A percentile compares a stretch with the other conserved stretches of the same genome.
Evolutionary conservation across 305 asterid species (phyloP).

Genomic region (Vinca major): DNA sequence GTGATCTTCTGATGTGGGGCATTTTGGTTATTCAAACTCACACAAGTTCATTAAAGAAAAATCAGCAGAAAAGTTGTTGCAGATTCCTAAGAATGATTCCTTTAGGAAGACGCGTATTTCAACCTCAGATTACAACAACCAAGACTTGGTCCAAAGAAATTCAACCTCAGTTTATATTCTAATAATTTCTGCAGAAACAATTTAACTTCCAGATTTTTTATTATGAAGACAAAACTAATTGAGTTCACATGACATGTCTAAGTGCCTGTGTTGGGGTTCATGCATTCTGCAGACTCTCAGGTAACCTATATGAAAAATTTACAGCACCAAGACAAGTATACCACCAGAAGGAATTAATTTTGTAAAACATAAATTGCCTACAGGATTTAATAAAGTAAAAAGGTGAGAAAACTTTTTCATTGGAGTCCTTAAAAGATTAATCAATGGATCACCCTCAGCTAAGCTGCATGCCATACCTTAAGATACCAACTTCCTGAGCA

Average conservation of each 20-base stretch:
- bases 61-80: neutral
- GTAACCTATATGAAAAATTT: neutral
- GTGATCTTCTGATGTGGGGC: neutral
- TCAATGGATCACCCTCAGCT: neutral
- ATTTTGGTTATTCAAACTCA: neutral
- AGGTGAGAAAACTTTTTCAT: neutral
- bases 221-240: neutral
- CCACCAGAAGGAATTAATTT: neutral
- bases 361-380: neutral
- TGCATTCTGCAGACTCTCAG: neutral
- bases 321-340: neutral
- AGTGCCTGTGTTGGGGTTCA: neutral
- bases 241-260: neutral
- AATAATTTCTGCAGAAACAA: neutral
- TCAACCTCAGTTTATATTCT: neutral
- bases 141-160: no score
- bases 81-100: neutral
- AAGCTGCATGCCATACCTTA: constrained; percentile 35
- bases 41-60: neutral
- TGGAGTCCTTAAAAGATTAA: neutral
- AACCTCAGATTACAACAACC: neutral
- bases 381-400: neutral
- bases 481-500: constrained; percentile 67
- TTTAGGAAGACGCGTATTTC: neutral
- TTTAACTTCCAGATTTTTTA: neutral